Evolutionary conservation across 2,329 filamentous ascomycete genomes (phyloP).

Genomic region (Mariannaea elegans): DNA sequence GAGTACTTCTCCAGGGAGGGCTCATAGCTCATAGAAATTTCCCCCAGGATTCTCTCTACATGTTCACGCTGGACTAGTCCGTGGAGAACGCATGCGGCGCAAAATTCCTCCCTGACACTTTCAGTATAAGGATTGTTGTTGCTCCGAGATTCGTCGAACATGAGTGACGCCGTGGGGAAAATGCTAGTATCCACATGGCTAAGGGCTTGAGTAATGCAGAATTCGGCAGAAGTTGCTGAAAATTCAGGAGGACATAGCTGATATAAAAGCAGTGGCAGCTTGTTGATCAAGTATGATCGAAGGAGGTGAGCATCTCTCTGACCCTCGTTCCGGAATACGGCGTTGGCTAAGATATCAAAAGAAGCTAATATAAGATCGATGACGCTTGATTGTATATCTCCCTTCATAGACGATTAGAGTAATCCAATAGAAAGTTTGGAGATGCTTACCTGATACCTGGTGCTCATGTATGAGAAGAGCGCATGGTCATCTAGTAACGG

Average conservation of each 20-base stretch:
- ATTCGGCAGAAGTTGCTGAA: conserved; percentile 78
- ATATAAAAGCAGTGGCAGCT: conserved; percentile 63
- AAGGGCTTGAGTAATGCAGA: conserved; percentile 75
- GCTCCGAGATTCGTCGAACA: conserved; percentile 69
- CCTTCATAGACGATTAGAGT: conserved; percentile 53
- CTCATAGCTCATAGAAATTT: conserved; percentile 82
- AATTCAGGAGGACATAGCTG: conserved; percentile 71
- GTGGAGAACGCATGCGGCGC: conserved; percentile 90
- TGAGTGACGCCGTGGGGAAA: conserved; percentile 68
- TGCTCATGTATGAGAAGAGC: conserved; percentile 82
- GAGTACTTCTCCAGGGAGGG: conserved; percentile 78
- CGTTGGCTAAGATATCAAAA: conserved; percentile 90
- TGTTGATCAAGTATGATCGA: conserved; percentile 85
- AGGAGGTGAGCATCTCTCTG: conserved; percentile 73
- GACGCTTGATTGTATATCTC: conserved; percentile 78
- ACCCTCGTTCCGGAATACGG: conserved; percentile 73
- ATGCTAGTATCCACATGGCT: conserved; percentile 83
- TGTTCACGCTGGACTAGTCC: conserved; percentile 81
- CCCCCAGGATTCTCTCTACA: conserved; percentile 82
- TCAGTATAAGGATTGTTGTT: conserved; percentile 66
- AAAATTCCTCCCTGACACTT: conserved; percentile 75
- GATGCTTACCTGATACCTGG: conserved; percentile 78
- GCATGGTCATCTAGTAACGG: conserved; percentile 84
- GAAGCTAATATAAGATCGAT: conserved; percentile 87
- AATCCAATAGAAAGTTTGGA: background rate